These are phyloP conservation scores for Capsella bursapastoris DNA, from an alignment of 345 rosid species.

Conservation along the genomic window DNA sequence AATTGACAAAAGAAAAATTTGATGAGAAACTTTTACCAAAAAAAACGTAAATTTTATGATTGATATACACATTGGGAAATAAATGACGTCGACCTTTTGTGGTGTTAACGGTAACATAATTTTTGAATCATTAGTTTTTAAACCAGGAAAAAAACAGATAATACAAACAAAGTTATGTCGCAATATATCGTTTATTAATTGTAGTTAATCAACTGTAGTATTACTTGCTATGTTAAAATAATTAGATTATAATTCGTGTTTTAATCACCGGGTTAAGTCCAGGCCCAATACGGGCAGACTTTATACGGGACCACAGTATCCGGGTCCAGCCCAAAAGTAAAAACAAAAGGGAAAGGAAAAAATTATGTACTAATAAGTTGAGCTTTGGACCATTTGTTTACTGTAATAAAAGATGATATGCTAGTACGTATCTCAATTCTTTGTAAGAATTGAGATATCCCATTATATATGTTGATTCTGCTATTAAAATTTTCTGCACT, in stretches of 20 bases:
- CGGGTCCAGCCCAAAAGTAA: conserved; percentile 43
- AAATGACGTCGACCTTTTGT: conserved; percentile 25
- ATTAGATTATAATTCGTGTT: conserved; percentile 6
- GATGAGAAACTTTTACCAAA: not conserved
- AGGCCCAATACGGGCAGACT: conserved; percentile 32
- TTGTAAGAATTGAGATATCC: conserved; percentile 7
- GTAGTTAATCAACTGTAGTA: too few species aligned
- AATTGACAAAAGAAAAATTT: conserved; percentile 1
- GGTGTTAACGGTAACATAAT: conserved; percentile 3
- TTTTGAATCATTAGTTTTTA: not conserved
- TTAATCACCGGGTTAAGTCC: conserved; percentile 17
- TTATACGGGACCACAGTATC: conserved; percentile 34
- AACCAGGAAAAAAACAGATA: not conserved
- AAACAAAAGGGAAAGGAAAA: conserved; percentile 22
- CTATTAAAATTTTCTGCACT: conserved; percentile 3
- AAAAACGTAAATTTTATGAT: not conserved
- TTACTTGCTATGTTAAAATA: not conserved
- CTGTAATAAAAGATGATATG: not conserved
- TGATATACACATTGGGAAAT: conserved; percentile 23
- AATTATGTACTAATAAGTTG: not conserved
- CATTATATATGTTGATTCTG: conserved; percentile 7
- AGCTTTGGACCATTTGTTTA: conserved; percentile 34
- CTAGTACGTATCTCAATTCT: conserved; percentile 13
- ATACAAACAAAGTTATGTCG: not conserved
- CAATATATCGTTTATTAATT: not conserved